Base-by-base conservation (phyloP, 1,284 basidiomycete species). In the Marasmius oreades region DNA sequence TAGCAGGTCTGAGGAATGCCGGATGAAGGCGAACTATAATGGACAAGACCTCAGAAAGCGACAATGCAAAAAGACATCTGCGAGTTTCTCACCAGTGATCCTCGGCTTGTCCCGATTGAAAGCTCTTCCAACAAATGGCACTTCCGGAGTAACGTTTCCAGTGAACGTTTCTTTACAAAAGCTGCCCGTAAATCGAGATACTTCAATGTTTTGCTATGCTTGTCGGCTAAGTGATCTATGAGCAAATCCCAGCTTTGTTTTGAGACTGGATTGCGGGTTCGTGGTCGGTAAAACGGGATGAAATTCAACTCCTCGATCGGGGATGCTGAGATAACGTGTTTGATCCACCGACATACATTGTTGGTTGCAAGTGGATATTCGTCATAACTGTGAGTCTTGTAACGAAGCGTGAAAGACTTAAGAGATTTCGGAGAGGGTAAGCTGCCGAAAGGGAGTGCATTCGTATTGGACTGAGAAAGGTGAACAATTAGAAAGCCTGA, bases 161-260 rank as follows among this genome's bases (percentile, higher is more conserved):
- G 6, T 1, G 26, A 26, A 33, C 26, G 47, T 33, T 50, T 50
- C 26, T 31, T 26, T 1, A 50, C 47, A 33, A 50, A 50, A 31
- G 26, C 47, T 18, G 47, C 47, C 14, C 47, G 23, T 31, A 50
- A 26, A 33, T 50, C 26, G 1, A 50, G 28, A 26, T 23, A 26
- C 24, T 20, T 26, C 10, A 50, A 16, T 31, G 47, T 50, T 26
- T 31, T 26, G n/a, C 23, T 26, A 33, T 50, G 47, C 26, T 50
- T 50, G 26, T 50, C 47, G 2, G 47, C 28, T 4, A 50, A 31
- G 28, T 50, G 47, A 33, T 50, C 26, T 18, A 50, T 16, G 14
- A 50, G 47, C 10, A 50, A 14, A 16, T 50, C 47, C 47, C 47
- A 50, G 47, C 47, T 50, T 33, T 18, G 26, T 16, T 50, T 50